Conservation (phyloP, 2,329 filamentous ascomycete species). For the Xylariaceae sp. region DNA sequence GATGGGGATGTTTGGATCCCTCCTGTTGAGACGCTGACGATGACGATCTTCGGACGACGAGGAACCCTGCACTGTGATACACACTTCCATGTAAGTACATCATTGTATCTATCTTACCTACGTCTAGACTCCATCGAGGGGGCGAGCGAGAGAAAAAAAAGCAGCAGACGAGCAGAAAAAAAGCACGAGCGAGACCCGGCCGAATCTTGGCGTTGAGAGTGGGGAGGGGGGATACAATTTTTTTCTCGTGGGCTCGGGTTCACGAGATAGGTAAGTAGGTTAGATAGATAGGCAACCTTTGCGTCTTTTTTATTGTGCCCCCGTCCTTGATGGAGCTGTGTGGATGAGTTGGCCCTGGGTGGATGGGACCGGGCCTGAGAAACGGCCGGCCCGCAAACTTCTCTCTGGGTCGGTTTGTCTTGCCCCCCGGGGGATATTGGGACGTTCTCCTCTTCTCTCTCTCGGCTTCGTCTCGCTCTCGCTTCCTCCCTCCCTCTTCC, state of each 20-base stretch:
- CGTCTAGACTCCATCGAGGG: not conserved
- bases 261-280: not conserved
- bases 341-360: not conserved
- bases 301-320: not conserved
- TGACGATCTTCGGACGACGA: not conserved
- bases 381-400: not conserved
- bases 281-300: not conserved
- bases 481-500: not conserved
- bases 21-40: not conserved
- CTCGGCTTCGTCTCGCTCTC: not conserved
- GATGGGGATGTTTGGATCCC: not conserved
- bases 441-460: not conserved
- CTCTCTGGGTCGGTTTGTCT: not conserved
- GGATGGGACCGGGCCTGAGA: not conserved
- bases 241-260: no score
- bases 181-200: not conserved
- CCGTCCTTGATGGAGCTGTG: not conserved
- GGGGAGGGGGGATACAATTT: no score
- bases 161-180: not conserved
- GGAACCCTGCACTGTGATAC: constrained; percentile 5
- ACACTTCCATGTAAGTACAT: not conserved
- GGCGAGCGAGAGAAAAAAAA: not conserved
- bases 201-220: not conserved
- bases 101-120: not conserved
- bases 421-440: not conserved